Evolutionary conservation across 768 basidiomycete species (phyloP).

Genomic region (Hirschioporus abietinus): DNA sequence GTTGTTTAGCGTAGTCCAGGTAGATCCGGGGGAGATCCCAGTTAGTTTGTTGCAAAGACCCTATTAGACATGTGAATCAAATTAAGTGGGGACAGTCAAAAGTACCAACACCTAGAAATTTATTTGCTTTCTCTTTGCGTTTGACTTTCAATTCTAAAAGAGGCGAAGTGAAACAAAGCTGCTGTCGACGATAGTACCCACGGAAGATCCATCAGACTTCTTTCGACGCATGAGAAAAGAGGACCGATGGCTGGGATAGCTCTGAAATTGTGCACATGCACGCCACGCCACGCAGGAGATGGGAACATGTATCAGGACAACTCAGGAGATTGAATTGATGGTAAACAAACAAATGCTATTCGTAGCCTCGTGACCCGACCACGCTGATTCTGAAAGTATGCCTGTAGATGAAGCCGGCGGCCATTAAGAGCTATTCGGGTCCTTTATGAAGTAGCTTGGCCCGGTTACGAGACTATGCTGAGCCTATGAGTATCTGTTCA

Average conservation of each 20-base stretch:
- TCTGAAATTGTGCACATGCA: background rate
- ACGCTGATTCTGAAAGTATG: no score
- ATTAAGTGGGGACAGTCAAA: no score
- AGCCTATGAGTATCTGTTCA: no score
- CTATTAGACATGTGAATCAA: no score
- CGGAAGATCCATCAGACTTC: background rate
- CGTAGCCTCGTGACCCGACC: no score
- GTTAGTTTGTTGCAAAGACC: background rate
- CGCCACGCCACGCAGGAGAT: background rate
- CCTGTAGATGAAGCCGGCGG: no score
- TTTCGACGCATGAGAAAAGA: background rate
- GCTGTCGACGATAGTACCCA: background rate
- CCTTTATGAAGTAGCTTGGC: no score
- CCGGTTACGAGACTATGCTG: no score
- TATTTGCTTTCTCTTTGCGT: background rate
- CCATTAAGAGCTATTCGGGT: no score
- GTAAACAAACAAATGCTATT: background rate
- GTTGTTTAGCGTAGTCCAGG: background rate
- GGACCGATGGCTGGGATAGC: background rate
- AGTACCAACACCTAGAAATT: no score
- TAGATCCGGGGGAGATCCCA: background rate
- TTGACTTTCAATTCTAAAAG: background rate
- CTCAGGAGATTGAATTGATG: background rate
- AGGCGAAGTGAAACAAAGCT: background rate
- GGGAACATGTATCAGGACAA: background rate